These are phyloP conservation scores for Letharia lupina DNA, from an alignment of 495 filamentous ascomycete genomes.

Conservation along the genomic window DNA sequence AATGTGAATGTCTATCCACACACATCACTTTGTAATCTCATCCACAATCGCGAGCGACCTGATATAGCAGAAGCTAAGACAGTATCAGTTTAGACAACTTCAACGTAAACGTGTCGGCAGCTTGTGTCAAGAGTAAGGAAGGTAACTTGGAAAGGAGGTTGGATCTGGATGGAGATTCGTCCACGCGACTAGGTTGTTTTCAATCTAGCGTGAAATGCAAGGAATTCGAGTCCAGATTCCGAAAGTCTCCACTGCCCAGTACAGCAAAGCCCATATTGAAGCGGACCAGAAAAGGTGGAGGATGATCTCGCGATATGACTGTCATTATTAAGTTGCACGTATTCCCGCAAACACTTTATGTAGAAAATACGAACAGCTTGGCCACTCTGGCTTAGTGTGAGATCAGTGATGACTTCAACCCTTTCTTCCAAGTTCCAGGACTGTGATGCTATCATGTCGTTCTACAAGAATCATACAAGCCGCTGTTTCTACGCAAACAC, in stretches of 20 bases:
- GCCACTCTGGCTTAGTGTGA: background rate
- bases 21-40: background rate
- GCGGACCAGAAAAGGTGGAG: no score
- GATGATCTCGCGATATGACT: no score
- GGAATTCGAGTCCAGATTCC: background rate
- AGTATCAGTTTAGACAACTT: background rate
- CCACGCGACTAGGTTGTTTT: background rate
- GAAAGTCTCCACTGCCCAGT: no score
- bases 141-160: background rate
- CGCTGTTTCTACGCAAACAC: background rate
- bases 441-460: no score
- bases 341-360: no score
- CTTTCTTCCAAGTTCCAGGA: background rate
- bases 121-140: background rate
- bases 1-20: background rate
- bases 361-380: background rate
- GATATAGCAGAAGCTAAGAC: background rate
- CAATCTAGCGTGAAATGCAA: constrained; percentile 1
- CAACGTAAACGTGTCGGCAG: background rate
- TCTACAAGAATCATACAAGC: background rate
- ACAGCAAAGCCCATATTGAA: no score
- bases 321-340: no score
- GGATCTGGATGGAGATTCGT: background rate
- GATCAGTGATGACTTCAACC: background rate
- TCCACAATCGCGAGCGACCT: background rate